Evolutionary conservation across 345 rosid species (phyloP), one percentile per base, ranked within the genome.

Genomic region (Capsella bursapastoris): DNA sequence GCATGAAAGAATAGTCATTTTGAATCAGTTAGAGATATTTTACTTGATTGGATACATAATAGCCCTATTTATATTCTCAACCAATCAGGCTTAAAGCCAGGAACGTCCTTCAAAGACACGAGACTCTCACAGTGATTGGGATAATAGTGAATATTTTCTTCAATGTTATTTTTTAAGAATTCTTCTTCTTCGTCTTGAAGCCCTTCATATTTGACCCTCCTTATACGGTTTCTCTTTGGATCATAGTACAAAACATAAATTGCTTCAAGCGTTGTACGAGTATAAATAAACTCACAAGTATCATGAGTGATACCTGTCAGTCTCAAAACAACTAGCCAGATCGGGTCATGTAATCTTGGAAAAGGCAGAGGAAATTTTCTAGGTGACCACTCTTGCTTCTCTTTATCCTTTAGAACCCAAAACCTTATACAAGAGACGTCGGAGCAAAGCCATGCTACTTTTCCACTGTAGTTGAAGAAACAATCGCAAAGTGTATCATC

Each of bases 121-220:
- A 66, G 71, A 66, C 49, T 22, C 60, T 66, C 70, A 37, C n/a
- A 37, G 27, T 66, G 71, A 52, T 51, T 66, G 2, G 37, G 49
- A 15, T 7, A 22, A 2, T 0, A 22, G 9, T 38, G 2, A 25
- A 51, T 34, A 34, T 34, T 7, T 1, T 45, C 7, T 45, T 6
- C 15, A 22, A 22, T 22, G 25, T 22, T 22, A 22, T 22, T 22
- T 22, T 22, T 22, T 1, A 22, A 22, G 25, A 22, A 22, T 1
- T 22, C 25, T 22, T 22, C 25, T 22, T 37, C 32, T 8, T 49
- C 3, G 22, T 7, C 8, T 34, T 18, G 18, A 49, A 34, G 1
- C 11, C 58, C 70, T 22, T 22, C 25, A 22, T 22, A 22, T 22
- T 22, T 22, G 25, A 22, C 25, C 25, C 25, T 22, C 25, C 25